Conservation (phyloP, 169 alveolate species). For the Theileria orientalis region DNA sequence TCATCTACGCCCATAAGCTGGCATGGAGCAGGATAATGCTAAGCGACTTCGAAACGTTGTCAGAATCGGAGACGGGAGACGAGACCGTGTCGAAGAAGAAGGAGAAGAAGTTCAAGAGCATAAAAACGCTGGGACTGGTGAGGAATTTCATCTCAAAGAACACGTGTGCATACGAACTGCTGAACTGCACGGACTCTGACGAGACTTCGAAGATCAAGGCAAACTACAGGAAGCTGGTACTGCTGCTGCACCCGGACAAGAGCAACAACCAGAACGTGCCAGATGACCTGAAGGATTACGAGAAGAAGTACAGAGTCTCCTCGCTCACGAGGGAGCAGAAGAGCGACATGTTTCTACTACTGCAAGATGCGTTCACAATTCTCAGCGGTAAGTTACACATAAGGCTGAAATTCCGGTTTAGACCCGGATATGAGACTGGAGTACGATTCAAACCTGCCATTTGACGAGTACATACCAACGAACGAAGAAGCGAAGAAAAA, state of each 20-base stretch:
- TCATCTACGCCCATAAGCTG: slow-evolving; percentile 18
- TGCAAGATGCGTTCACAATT: slow-evolving; percentile 91
- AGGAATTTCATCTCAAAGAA: slow-evolving; percentile 67
- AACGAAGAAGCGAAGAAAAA: slow-evolving; percentile 64
- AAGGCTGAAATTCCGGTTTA: not conserved
- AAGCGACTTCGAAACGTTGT: not conserved
- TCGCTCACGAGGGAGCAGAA: slow-evolving; percentile 64
- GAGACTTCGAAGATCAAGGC: slow-evolving; percentile 64
- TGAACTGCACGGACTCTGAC: slow-evolving; percentile 72
- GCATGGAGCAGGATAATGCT: slow-evolving; percentile 35
- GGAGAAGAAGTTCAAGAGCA: slow-evolving; percentile 19
- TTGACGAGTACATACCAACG: slow-evolving; percentile 91
- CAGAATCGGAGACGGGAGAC: slow-evolving; percentile 5
- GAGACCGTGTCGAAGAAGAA: slow-evolving; percentile 20
- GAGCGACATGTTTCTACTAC: slow-evolving; percentile 76
- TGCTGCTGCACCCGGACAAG: slow-evolving; percentile 78
- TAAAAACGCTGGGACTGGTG: slow-evolving; percentile 59
- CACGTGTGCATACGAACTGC: slow-evolving; percentile 68
- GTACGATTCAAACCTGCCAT: slow-evolving; percentile 90
- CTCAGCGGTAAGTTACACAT: slow-evolving; percentile 71
- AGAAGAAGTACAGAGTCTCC: slow-evolving; percentile 61
- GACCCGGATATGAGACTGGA: slow-evolving; percentile 78
- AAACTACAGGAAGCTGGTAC: slow-evolving; percentile 66
- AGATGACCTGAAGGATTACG: slow-evolving; percentile 59
- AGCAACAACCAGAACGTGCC: slow-evolving; percentile 47